Base-by-base conservation (phyloP, 805 yeast species). In the Teunomyces cretensis region DNA sequence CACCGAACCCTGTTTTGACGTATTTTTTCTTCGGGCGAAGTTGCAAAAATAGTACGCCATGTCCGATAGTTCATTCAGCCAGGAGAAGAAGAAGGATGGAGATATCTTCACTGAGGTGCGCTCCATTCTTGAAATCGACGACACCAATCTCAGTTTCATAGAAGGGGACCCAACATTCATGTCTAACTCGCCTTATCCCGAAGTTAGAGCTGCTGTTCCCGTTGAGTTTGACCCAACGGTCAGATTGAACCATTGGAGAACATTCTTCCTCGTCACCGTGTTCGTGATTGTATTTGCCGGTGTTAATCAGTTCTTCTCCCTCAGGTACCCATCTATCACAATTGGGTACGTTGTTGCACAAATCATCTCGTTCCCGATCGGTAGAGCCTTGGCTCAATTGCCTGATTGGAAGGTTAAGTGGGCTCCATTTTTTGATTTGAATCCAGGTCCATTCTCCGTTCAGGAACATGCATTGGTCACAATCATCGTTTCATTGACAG, bases 291-390 rank as follows among this genome's bases (percentile, higher is more conserved):
- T 60, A n/a, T 56, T 58, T 30, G 54, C 62, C 2, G 64, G 62
- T 4, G 62, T 58, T 30, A 59, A 60, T 44, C 55, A 55, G 47
- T 55, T 60, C 41, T 61, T 61, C 35, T 52, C 58, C 7, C 45
- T 61, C 41, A 52, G 62, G 38, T 61, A 55, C 38, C 65, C 65
- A 4, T 47, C 61, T 7, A 48, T 61, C 44, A 44, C 56, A 30
- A 60, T 61, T 27, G 49, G 57, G 2, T 56, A 52, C 28, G 52
- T 60, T 17, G 65, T 61, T n/a, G 58, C 61, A 9, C 60, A 57
- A 35, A 50, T 60, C 24, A 41, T 61, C 19, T 52, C 63, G 13
- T 61, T 41, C 35, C 65, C 65, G 7, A 44, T 58, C 12, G 65
- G 64, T 1, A 48, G 45, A 19, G 42, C 43, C 6, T 45, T 57